Base-by-base conservation (phyloP, 2,329 filamentous ascomycete genomes). In the Xylariaceae sp. region DNA sequence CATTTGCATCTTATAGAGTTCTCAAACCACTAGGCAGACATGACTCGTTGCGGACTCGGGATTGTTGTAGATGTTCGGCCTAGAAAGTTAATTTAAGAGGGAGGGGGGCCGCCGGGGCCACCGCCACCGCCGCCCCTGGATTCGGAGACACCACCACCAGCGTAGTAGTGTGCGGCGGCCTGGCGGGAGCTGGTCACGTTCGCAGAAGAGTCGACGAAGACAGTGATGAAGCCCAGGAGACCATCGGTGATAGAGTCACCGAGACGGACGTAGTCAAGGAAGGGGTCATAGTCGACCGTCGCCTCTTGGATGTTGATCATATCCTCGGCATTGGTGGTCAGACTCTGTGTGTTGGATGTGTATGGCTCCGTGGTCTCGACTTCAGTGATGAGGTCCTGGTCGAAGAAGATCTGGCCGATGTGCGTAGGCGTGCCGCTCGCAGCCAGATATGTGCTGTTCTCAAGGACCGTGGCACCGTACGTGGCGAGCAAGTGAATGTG, bases 351-450 rank as follows among this genome's bases (percentile, higher is more conserved):
- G 62, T 76, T 76, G 46, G 61, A 61, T 31, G 43, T 59, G 63
- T 76, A 76, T 1, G 79, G 78, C 2, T 61, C 55, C 1, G 66
- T 67, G 18, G 61, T 58, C 53, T 78, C 74, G 48, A 82, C 77
- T 58, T 5, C 60, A 51, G 55, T 80, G 73, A 27, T 27, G 22
- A 83, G 73, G 57, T 71, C 68, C 57, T 82, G 75, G 62, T 82
- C 77, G 62, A 82, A 78, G 71, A 81, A 83, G 47, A 83, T 64
- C 62, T 84, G 80, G 14, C 80, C 80, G 40, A 82, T 74, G 65
- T 83, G 78, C 4, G 76, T 75, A 36, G 77, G 69, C 40, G 67
- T 69, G 27, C 77, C 73, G 51, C 71, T 73, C n/a, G 4, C 22
- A 27, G 22, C 22, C 22, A 67, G 58, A 42, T 61, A 60, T 44